phyloP scores from a whole-genome alignment of 2,329 filamentous ascomycete species.

The Phaeosphaeria sp. region DNA sequence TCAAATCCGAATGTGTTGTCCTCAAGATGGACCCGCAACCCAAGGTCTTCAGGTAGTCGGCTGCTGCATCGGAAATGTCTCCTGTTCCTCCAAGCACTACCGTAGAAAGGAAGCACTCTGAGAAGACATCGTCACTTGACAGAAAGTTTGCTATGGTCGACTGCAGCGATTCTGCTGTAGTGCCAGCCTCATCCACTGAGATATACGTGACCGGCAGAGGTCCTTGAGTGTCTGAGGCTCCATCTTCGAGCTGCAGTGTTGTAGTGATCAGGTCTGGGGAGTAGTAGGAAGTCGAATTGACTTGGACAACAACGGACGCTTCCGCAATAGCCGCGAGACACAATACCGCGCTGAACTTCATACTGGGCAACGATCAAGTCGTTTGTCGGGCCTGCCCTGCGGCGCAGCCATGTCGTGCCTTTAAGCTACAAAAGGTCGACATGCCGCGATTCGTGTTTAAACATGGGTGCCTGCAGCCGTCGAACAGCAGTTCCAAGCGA shows the following conservation, averaged over 20 bases:
- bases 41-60: conserved; percentile 4
- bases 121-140: conserved; percentile 13
- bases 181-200: neutral
- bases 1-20: neutral
- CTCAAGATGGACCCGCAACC: conserved; percentile 10
- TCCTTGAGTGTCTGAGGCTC: neutral
- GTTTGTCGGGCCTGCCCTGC: neutral
- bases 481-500: neutral
- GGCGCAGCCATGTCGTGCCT: neutral
- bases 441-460: neutral
- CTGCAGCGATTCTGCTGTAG: conserved; percentile 1
- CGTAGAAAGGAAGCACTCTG: conserved; percentile 8
- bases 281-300: conserved; percentile 11
- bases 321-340: neutral
- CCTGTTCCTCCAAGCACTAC: conserved; percentile 11
- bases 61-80: conserved; percentile 1
- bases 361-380: neutral
- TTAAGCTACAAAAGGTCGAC: neutral
- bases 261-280: conserved; percentile 4
- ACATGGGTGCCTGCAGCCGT: neutral
- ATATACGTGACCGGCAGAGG: conserved; percentile 9
- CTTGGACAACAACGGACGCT: conserved; percentile 5
- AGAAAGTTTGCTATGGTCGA: conserved; percentile 3
- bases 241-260: neutral
- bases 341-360: conserved; percentile 1